Evolutionary conservation across 495 filamentous ascomycete genomes (phyloP).

Genomic region (Haplographium delicatum): DNA sequence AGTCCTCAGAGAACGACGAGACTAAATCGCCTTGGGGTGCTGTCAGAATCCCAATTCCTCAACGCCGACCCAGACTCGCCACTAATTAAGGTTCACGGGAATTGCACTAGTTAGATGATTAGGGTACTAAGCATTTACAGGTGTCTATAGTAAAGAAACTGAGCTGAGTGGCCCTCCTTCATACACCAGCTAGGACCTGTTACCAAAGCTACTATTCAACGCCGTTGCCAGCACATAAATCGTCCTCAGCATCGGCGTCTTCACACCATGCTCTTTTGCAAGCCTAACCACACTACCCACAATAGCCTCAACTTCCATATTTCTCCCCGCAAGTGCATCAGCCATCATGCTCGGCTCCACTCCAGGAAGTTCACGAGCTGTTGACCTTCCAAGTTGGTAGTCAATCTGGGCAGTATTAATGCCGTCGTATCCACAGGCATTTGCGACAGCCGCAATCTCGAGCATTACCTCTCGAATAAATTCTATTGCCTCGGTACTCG

Average conservation of each 20-base stretch:
- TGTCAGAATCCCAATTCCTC: no score
- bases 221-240: slow-evolving; percentile 35
- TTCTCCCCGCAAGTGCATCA: slow-evolving; percentile 39
- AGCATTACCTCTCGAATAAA: slow-evolving; percentile 41
- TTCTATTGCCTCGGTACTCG: slow-evolving; percentile 28
- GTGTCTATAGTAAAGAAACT: no score
- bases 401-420: slow-evolving; percentile 35
- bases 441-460: slow-evolving; percentile 43
- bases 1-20: no score
- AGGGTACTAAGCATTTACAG: no score
- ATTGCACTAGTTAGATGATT: no score
- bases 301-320: slow-evolving; percentile 49
- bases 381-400: slow-evolving; percentile 33
- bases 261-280: slow-evolving; percentile 35
- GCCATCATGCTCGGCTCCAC: slow-evolving; percentile 51
- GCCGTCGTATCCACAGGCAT: slow-evolving; percentile 35
- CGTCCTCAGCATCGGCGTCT: slow-evolving; percentile 38
- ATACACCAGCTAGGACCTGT: background rate
- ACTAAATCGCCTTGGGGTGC: no score
- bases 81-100: no score
- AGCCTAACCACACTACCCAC: slow-evolving; percentile 44
- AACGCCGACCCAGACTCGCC: no score
- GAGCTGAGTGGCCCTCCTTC: background rate
- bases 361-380: slow-evolving; percentile 31
- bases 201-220: slow-evolving; percentile 17